Evolutionary conservation across 202 grass and related monocot genomes (phyloP), one percentile per base, ranked within the genome.

Genomic region (Zizania palustris): DNA sequence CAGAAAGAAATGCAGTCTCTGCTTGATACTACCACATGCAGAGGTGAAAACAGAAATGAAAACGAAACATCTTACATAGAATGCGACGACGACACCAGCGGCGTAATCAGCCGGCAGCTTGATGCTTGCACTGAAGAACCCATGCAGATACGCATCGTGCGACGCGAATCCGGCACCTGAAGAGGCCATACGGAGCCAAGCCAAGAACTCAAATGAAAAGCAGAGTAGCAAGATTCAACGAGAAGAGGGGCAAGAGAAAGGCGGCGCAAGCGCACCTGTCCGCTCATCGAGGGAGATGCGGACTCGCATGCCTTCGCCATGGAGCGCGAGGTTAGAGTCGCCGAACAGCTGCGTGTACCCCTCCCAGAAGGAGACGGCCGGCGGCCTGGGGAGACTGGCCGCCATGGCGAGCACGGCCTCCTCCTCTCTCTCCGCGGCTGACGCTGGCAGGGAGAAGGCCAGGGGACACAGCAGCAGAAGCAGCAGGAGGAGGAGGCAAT

Each of bases 51-150:
- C 33, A 7, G 11, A 14, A 18, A 11, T 12, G 60, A 14, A 9
- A 5, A 18, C 0, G 5, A 9, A 7, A 50, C 6, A 16, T 34
- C 63, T 61, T 63, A 83, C 80, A 58, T 76, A 69, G 63, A 83
- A 83, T 16, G 80, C 80, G 54, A 83, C 80, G 51, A 83, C 80
- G 51, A 82, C 80, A 11, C 80, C 71, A 21, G 80, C 80, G 48
- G 80, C 63, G 61, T 83, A 83, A 75, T 68, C 72, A 1, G 80
- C 65, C 4, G 80, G 80, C 1, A 83, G 41, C 54, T 76, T 83
- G 63, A 83, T 76, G 41, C 53, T 68, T 14, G 80, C 80, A 13
- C 71, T 75, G 49, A 83, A 83, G 80, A 83, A 76, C 5, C 80
- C 80, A 18, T 83, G 80, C 6, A 82, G 34, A 39, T 66, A 82